Base-by-base conservation (phyloP, 768 basidiomycete species). In the Agrocybe pediades region DNA sequence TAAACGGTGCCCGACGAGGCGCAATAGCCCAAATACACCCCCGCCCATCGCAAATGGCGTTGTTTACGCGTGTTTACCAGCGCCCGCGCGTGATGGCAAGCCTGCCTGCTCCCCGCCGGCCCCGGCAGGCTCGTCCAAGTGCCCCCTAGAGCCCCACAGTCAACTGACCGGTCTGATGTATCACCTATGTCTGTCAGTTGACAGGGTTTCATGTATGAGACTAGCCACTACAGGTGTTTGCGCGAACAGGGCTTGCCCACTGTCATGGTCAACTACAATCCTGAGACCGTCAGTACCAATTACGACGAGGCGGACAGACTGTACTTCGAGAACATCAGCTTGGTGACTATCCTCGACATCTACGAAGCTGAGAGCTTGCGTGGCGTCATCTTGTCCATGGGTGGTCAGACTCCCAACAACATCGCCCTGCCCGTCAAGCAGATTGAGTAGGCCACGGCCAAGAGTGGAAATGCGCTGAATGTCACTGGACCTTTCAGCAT, bases 231-330 rank as follows among this genome's bases (percentile, higher is more conserved):
- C n/a, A n/a, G n/a, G n/a, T n/a, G n/a, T n/a, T n/a, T n/a, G n/a
- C 92, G 95, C 59, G 91, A 96, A n/a, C 87, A 91, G 64, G 95
- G 95, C 16, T 74, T 94, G 45, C 92, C 92, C 57, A 98, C 96
- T 4, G 85, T 98, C 71, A 99, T 98, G 96, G 90, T 98, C 76
- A 98, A 99, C 76, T 98, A 98, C 74, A 98, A 99, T 71, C 97
- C 96, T 13, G 96, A 98, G 76, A 99, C 97, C 1, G 97, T 99
- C 70, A 94, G 91, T 65, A 98, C 97, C 26, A 96, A 98, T 71
- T 98, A 98, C 72, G 97, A 98, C 73, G 96, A 98, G 66, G 96
- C 96, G 23, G 96, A 99, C 68, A 85, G 95, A 23, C 81, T 99
- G 23, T 99, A 98, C 79, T 99, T 99, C 69, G 97, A 99, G 75